Evolutionary conservation across 129 eudicot genomes (phyloP), one percentile per base, ranked within the genome.

Genomic region (Tagetes patula): DNA sequence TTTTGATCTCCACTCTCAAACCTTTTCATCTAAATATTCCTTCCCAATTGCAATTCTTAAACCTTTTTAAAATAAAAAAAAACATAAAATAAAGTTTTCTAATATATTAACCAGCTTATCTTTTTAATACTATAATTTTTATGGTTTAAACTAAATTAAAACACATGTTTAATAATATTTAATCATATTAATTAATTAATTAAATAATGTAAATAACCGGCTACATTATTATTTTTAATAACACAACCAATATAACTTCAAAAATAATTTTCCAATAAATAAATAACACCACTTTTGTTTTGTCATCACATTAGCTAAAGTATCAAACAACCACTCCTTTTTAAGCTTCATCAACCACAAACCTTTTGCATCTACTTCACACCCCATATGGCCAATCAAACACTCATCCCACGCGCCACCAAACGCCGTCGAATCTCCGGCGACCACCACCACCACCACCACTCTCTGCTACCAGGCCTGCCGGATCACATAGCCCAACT

Each of bases 401-500:
- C 81, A 8, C 3, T 39, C n/a, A 56, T 31, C 76, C 61, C 81
- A 70, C 71, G 81, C 81, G 71, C 76, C 81, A 61, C 67, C 72
- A 62, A 78, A 43, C 77, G 46, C 78, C 78, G 62, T 61, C 62
- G 6, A 72, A 62, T 46, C 54, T 74, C 68, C 74, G 81, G 66
- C 42, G 70, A 75, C 71, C 67, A 70, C 55, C 75, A 31, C 41
- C 79, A 70, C 70, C 67, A 70, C 55, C 75, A 31, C 41, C 79
- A 70, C 73, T 65, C 83, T 12, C 69, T 91, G 4, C 75, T 91
- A 10, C 97, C 96, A 5, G 86, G 86, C 0, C 77, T 91, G 9
- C 96, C 97, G 2, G 89, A 91, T 60, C 83, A 88, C 58, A 77
- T 91, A 40, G 90, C 97, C 5, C 86, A 86, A 1, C 65, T 83